Evolutionary conservation across 371 early-diverging fungal species (phyloP), one percentile per base, ranked within the genome.

Genomic region (Blakeslea trispora): DNA sequence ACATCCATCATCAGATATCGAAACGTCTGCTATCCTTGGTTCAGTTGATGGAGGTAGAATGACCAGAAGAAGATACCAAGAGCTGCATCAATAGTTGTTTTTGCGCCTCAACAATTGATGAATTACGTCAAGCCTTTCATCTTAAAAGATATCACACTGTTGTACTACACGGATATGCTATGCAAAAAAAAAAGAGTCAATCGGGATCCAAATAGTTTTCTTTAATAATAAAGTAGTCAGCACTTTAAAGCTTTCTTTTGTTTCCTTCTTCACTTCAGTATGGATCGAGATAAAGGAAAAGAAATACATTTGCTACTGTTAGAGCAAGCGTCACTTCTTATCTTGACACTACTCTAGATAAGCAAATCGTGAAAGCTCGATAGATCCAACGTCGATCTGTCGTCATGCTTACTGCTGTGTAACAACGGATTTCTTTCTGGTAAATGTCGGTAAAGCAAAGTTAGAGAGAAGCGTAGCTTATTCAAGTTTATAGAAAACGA

Each of bases 351-450:
- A 7, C 28, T 28, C 3, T 28, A 5, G 28, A 28, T 28, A 28
- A 28, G 28, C 28, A 28, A 28, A 28, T 28, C 28, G 28, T 28
- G 7, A 28, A 28, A 7, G 7, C 37, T 37, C 37, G 37, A 37
- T 37, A 37, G 11, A 3, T 37, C 51, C 51, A 46, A 46, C 55
- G 55, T 55, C 45, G 45, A 55, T 55, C 55, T 55, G 45, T 55
- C 55, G 55, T 56, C 56, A 56, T 56, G 39, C 14, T 14, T 9
- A 37, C 14, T 37, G 37, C 37, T 11, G 42, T 51, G 50, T 50
- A 50, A 50, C 50, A 19, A 4, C 18, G 11, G 17, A 19, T 49
- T 18, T 35, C 22, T 24, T 28, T 10, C 24, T 28, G 24, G 22
- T 24, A 15, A 14, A 46, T 46, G 22, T 46, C 28, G 22, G 17